Evolutionary conservation across 768 basidiomycete species (phyloP), one percentile per base, ranked within the genome.

Genomic region (Xerocomus brunneocitrinus): DNA sequence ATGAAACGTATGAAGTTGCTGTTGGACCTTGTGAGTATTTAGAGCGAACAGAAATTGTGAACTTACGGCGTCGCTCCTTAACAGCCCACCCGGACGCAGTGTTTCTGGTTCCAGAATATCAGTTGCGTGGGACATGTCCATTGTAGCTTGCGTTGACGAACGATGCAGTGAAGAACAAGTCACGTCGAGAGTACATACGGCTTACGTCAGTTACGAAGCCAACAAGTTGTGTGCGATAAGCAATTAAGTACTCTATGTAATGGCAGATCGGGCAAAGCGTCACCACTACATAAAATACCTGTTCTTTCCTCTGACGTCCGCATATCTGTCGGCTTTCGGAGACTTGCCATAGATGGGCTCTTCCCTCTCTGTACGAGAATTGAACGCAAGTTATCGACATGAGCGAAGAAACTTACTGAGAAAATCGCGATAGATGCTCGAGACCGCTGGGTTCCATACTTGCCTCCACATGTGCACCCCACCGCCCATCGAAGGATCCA

Each of bases 101-200:
- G 83, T 83, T 34, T 90, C 91, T 6, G 91, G 88, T 62, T 89
- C 87, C 25, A 95, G 77, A 2, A 91, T 85, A 57, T 97, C 94
- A 50, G 9, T 40, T 4, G 32, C 19, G 19, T 19, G 32, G 10
- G 32, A 34, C 32, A 34, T 34, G 32, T 8, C 32, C 32, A 34
- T 34, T 12, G 32, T 34, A 12, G 32, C 19, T 19, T 19, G 19
- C 19, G 19, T 19, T 19, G 19, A 19, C 19, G 19, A 19, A 19
- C 19, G 19, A 19, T 19, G 19, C 19, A 19, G 19, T 19, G 19
- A 19, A 19, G 19, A 19, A 19, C 19, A 19, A 19, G 19, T 19
- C 19, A 19, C 19, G 19, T 19, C 19, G 19, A 19, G 19, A 19
- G 19, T 19, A n/a, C n/a, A n/a, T n/a, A 19, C 19, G 19, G 19